Evolutionary conservation across 441 rosid genomes (phyloP), one percentile per base, ranked within the genome.

Genomic region (Populus hybrid): DNA sequence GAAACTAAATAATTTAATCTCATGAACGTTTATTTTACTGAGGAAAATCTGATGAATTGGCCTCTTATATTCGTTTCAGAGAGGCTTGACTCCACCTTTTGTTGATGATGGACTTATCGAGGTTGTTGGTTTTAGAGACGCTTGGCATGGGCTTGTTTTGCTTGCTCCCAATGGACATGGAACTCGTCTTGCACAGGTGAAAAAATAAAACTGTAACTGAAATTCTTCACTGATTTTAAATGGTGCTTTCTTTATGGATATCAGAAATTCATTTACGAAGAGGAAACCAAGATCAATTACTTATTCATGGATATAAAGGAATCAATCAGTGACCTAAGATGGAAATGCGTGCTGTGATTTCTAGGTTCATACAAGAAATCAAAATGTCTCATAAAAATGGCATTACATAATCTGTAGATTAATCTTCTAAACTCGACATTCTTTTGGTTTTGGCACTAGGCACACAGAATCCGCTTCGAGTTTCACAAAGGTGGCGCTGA

Each of bases 101-200:
- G 97, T 94, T 36, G 98, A 95, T 83, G 99, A 94, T 87, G 97
- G 97, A 79, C 90, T 81, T 67, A 80, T 95, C 18, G 99, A 95
- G 88, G 81, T 95, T 65, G 98, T 95, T 75, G 99, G 99, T 72
- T 95, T 95, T 82, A 90, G 95, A 88, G 90, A 95, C 89, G 98
- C 98, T 79, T 94, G 98, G 99, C 98, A 95, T 76, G 99, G 98
- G 78, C 95, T 94, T 78, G 88, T 90, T 69, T 86, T 91, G 82
- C 89, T 90, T 35, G 89, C 95, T 75, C 98, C 95, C 11, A 91
- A 95, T 36, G 98, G 99, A 69, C 98, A 95, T 75, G 99, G 95
- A 14, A 93, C 97, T 78, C 97, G 95, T 76, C 92, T 94, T 77
- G 99, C 99, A 70, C 99, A 94, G 97, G 98, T 95, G 79, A 42